These are phyloP conservation scores for Aspergillus sojae DNA, from an alignment of 2,329 filamentous ascomycete species.

Conservation along the genomic window DNA sequence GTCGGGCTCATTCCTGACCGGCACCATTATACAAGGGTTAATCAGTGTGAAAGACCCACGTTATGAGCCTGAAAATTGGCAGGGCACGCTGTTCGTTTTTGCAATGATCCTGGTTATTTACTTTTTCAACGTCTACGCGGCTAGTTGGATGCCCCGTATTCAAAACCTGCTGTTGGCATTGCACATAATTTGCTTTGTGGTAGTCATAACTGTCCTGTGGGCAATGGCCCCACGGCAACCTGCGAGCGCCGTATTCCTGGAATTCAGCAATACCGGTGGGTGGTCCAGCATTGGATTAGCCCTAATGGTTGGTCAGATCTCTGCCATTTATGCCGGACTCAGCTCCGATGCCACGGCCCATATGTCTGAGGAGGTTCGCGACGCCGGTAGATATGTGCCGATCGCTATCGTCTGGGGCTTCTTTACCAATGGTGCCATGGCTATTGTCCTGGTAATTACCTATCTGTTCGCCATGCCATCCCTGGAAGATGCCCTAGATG, in stretches of 20 bases:
- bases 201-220: slow-evolving; percentile 35
- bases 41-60: slow-evolving; percentile 46
- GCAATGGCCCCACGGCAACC: slow-evolving; percentile 35
- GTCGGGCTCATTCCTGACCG: slow-evolving; percentile 51
- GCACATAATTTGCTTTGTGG: slow-evolving; percentile 42
- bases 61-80: slow-evolving; percentile 49
- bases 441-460: slow-evolving; percentile 48
- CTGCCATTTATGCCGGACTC: slow-evolving; percentile 33
- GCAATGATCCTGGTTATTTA: slow-evolving; percentile 48
- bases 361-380: slow-evolving; percentile 53
- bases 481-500: slow-evolving; percentile 39
- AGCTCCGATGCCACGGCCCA: slow-evolving; percentile 36
- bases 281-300: slow-evolving; percentile 41
- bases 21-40: slow-evolving; percentile 51
- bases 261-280: slow-evolving; percentile 42
- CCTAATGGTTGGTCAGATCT: slow-evolving; percentile 42
- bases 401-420: slow-evolving; percentile 50
- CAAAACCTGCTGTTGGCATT: slow-evolving; percentile 43
- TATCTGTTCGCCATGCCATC: slow-evolving; percentile 43
- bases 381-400: slow-evolving; percentile 50
- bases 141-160: slow-evolving; percentile 36
- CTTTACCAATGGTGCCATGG: slow-evolving; percentile 48
- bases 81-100: slow-evolving; percentile 53
- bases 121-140: slow-evolving; percentile 44
- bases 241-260: slow-evolving; percentile 36